Base-by-base conservation (phyloP, 495 filamentous ascomycete genomes). In the Mytilinidion resinicola region DNA sequence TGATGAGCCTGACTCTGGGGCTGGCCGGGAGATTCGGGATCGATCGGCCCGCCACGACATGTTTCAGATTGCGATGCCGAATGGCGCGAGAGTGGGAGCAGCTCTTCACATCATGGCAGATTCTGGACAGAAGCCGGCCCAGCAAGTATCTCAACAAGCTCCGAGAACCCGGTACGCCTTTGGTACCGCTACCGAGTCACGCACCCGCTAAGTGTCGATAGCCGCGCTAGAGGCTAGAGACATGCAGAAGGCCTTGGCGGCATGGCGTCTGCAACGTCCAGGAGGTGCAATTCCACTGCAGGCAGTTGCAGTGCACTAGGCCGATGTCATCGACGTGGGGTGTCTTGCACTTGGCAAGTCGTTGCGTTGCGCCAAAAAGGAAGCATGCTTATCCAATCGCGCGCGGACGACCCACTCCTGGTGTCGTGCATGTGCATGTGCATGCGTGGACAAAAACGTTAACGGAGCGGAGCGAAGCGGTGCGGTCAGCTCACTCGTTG, bases 301-400 rank as follows among this genome's bases (percentile, higher is more conserved):
- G 33, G 19, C 19, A 49, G 21, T 6, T 30, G 7, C 21, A 30
- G 9, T 17, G 46, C 25, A 30, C 46, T 25, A 20, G 46, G 46
- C 44, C 44, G 42, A 49, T 49, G 46, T 49, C 46, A 49, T 49
- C 15, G 46, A 25, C 46, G 46, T 49, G 46, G 46, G 46, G 25
- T 49, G 46, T 6, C 9, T 6, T 30, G 25, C 2, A 11, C 46
- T 49, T 49, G 46, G 46, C 46, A 25, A 33, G 25, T 49, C 25
- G 25, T 30, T 30, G 46, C n/a, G 46, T 17, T 6, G 8, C 19
- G 25, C 33, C 46, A 21, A 49, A 49, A 49, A 49, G 46, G 46
- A 49, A 49, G 19, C 19, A 20, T 49, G 46, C 46, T 49, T 49
- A 49, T 49, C 46, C 21, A 49, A 49, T 49, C 46, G 25, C 25